phyloP scores from a whole-genome alignment of 306 rosid species.

The Vigna angularis region DNA sequence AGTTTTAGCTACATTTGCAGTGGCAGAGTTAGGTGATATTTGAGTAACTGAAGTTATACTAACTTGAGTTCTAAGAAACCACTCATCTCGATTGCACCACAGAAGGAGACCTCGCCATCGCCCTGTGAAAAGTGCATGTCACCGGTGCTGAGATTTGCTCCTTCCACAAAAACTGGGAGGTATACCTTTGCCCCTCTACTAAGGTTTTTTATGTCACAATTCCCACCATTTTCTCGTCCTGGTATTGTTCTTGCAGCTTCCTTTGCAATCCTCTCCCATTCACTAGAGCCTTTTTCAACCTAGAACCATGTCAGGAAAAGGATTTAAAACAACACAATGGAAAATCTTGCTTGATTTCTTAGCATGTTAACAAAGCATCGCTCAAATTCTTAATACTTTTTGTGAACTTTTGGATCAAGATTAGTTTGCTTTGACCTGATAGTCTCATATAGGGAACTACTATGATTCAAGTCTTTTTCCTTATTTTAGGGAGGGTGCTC shows the following conservation, averaged over 20 bases:
- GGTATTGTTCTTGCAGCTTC: conserved; percentile 98
- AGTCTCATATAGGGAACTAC: neutral
- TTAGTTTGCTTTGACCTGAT: neutral
- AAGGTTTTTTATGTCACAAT: conserved; percentile 92
- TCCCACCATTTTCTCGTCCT: conserved; percentile 98
- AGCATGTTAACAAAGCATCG: neutral
- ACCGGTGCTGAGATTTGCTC: conserved; percentile 92
- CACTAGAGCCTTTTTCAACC: conserved; percentile 66
- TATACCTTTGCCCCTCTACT: conserved; percentile 86
- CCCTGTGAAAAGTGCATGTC: conserved; percentile 98
- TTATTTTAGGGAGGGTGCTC: too few relatives aligned
- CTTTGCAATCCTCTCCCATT: conserved; percentile 83
- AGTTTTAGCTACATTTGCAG: neutral
- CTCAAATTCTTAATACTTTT: neutral
- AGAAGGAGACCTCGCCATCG: conserved; percentile 86
- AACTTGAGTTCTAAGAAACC: conserved; percentile 93
- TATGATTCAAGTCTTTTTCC: neutral
- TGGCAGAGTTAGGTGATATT: neutral
- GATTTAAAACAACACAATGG: neutral
- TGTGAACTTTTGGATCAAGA: conserved; percentile 11
- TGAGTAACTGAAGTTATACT: conserved; percentile 35
- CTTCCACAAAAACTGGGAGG: conserved; percentile 91
- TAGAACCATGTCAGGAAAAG: conserved; percentile 36
- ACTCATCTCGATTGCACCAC: conserved; percentile 99
- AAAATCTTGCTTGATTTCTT: conserved; percentile 3